Evolutionary conservation across 2,329 filamentous ascomycete genomes (phyloP).

Genomic region (Colletotrichum noveboracense): DNA sequence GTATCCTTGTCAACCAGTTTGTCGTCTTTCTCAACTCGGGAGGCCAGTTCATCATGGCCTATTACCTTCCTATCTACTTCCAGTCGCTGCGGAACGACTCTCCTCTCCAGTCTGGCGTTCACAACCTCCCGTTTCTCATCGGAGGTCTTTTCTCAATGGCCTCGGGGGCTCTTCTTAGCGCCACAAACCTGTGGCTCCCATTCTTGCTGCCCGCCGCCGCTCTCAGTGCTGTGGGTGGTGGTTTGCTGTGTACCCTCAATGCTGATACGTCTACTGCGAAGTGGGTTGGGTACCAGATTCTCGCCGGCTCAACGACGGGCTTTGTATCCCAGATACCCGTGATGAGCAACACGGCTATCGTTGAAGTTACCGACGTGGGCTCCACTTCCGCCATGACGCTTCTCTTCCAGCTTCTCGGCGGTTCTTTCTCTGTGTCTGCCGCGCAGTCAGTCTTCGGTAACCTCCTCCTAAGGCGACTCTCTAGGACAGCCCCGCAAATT

Average conservation of each 20-base stretch:
- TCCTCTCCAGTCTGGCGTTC: too few relatives aligned
- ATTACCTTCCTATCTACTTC: slow-evolving; percentile 40
- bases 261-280: slow-evolving; percentile 30
- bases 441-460: slow-evolving; percentile 45
- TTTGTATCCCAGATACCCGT: slow-evolving; percentile 45
- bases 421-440: slow-evolving; percentile 46
- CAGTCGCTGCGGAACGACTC: too few relatives aligned
- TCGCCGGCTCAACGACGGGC: slow-evolving; percentile 46
- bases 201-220: slow-evolving; percentile 25
- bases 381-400: slow-evolving; percentile 28
- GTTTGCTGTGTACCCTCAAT: slow-evolving; percentile 39
- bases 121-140: slow-evolving; percentile 25
- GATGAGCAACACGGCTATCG: slow-evolving; percentile 40
- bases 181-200: slow-evolving; percentile 26
- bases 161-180: slow-evolving; percentile 25
- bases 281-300: slow-evolving; percentile 53
- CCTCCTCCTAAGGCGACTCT: slow-evolving; percentile 35
- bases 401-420: slow-evolving; percentile 41
- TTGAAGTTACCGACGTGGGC: slow-evolving; percentile 27
- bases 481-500: slow-evolving; percentile 11
- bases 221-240: slow-evolving; percentile 37
- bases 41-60: slow-evolving; percentile 45
- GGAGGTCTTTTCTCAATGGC: slow-evolving; percentile 18
- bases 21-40: slow-evolving; percentile 39
- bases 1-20: slow-evolving; percentile 33